A percentile compares a stretch with the other conserved stretches of the same genome.
Conservation (phyloP, 129 eudicot genomes). For the Smallanthus sonchifolius region DNA sequence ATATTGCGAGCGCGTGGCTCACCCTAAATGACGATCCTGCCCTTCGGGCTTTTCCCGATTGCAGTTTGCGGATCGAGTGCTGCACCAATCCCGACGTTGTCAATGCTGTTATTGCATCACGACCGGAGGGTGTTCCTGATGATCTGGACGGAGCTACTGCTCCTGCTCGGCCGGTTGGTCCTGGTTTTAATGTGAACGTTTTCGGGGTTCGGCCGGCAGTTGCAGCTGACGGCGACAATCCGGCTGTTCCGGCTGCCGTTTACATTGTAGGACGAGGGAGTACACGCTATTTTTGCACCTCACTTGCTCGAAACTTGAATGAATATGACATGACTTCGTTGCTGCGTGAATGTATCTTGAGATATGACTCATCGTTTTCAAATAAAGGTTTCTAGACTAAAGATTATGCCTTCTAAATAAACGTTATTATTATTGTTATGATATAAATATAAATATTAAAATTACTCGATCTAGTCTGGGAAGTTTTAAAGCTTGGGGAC, state of each 20-base stretch:
- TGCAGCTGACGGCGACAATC: neutral
- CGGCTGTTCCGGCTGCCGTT: neutral
- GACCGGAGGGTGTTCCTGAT: neutral
- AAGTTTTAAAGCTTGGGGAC: no score
- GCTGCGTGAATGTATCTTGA: constrained; percentile 12
- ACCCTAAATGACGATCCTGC: constrained; percentile 15
- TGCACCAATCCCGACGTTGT: constrained; percentile 9
- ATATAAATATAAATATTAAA: no score
- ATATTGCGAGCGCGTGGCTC: constrained; percentile 24
- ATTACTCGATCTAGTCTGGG: no score
- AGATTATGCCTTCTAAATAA: neutral
- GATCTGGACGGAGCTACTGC: constrained; percentile 10
- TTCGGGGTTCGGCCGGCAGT: constrained; percentile 18
- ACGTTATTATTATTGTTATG: no score
- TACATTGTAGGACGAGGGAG: constrained; percentile 21
- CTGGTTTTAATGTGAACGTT: neutral
- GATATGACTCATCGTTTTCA: neutral
- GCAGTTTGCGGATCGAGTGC: constrained; percentile 21
- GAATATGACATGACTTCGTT: constrained; percentile 13
- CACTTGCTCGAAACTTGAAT: neutral
- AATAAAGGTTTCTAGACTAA: no score
- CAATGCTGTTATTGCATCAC: neutral
- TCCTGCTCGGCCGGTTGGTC: constrained; percentile 10
- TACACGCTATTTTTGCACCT: constrained; percentile 17
- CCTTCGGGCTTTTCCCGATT: constrained; percentile 23